Conservation (phyloP, 2,329 filamentous ascomycete species). For the Chalaropsis ovoidea region DNA sequence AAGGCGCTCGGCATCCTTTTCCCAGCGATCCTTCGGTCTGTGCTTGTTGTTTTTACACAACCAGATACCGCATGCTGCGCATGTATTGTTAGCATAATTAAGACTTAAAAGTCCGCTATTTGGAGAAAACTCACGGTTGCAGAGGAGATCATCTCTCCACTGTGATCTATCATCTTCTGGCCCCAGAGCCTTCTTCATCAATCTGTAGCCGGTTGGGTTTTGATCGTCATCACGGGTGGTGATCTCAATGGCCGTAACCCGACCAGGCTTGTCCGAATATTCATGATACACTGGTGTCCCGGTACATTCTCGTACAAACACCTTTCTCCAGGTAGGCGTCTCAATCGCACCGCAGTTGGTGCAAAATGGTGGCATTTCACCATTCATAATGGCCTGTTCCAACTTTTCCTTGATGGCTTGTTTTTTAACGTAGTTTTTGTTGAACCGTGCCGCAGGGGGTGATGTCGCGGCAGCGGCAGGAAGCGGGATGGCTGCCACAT, state of each 20-base stretch:
- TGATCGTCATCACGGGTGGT: conserved; percentile 53
- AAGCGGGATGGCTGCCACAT: conserved; percentile 31
- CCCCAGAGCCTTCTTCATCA: conserved; percentile 65
- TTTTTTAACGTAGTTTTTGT: conserved; percentile 58
- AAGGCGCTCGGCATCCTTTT: conserved; percentile 48
- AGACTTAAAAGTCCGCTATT: conserved; percentile 25
- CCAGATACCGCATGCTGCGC: conserved; percentile 77
- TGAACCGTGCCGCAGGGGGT: conserved; percentile 36
- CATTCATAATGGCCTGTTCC: conserved; percentile 58
- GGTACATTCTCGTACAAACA: conserved; percentile 66
- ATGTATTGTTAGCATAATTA: conserved; percentile 30
- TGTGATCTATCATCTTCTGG: conserved; percentile 51
- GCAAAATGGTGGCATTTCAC: conserved; percentile 80
- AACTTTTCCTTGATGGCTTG: conserved; percentile 49
- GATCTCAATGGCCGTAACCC: conserved; percentile 63
- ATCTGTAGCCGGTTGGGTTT: conserved; percentile 55
- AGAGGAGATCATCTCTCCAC: conserved; percentile 67
- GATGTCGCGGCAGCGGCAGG: conserved; percentile 33
- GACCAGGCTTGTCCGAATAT: conserved; percentile 61
- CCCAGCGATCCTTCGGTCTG: conserved; percentile 76
- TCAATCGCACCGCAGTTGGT: conserved; percentile 90
- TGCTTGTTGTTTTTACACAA: conserved; percentile 79
- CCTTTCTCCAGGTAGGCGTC: conserved; percentile 91
- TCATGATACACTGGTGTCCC: conserved; percentile 62
- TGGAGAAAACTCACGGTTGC: conserved; percentile 59